These are phyloP conservation scores for Hirschfeldia incana DNA, from an alignment of 345 rosid genomes.

Conservation along the genomic window DNA sequence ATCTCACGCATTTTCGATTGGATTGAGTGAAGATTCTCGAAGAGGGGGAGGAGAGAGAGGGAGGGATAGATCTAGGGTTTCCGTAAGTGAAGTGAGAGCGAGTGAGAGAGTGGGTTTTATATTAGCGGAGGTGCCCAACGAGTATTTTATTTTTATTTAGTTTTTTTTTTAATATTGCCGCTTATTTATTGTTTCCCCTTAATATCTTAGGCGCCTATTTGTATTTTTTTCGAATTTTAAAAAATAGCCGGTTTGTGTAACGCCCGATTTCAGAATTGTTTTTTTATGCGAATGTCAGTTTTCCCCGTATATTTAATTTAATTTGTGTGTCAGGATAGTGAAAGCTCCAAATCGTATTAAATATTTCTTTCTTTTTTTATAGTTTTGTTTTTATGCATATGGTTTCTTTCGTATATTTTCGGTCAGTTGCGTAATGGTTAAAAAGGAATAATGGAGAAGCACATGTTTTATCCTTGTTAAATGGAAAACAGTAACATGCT, in stretches of 20 bases:
- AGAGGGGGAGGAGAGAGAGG: too few relatives aligned
- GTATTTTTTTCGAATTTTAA: background rate
- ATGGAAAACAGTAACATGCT: background rate
- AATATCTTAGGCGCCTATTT: background rate
- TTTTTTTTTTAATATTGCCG: background rate
- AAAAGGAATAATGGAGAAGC: background rate
- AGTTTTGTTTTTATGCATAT: too few relatives aligned
- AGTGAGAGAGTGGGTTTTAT: slow-evolving; percentile 5
- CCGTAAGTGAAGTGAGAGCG: background rate
- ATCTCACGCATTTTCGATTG: slow-evolving; percentile 37
- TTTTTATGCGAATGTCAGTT: background rate
- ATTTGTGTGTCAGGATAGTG: background rate
- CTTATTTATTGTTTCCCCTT: background rate
- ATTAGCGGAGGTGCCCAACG: background rate
- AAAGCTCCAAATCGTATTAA: background rate
- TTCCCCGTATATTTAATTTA: background rate
- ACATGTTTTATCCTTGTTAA: background rate
- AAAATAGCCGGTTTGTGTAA: background rate
- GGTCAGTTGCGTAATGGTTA: too few relatives aligned
- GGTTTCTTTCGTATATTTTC: too few relatives aligned
- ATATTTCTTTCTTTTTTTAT: background rate
- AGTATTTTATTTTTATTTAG: background rate
- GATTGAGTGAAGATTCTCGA: too few relatives aligned
- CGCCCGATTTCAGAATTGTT: background rate
- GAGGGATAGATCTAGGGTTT: slow-evolving; percentile 12